A percentile compares a stretch with the other conserved stretches of the same genome.
These are phyloP conservation scores for Plectosphaerella cucumerina DNA, from an alignment of 2,329 filamentous ascomycete genomes.

Conservation along the genomic window DNA sequence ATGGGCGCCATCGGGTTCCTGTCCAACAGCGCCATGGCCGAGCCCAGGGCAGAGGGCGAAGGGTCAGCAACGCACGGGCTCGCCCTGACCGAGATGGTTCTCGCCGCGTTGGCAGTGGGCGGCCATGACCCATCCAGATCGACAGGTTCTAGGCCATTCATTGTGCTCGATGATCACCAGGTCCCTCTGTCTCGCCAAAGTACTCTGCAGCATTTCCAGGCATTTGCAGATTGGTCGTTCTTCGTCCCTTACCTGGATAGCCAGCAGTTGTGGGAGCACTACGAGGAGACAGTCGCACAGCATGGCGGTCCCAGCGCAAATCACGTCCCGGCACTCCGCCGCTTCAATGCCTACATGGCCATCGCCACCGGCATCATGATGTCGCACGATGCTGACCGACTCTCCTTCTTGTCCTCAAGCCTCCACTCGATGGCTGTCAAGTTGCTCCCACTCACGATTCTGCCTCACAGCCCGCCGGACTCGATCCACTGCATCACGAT, in stretches of 20 bases:
- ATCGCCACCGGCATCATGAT: constrained; percentile 7
- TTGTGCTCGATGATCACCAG: neutral
- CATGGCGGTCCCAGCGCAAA: neutral
- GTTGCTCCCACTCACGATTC: constrained; percentile 1
- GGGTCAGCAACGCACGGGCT: constrained; percentile 2
- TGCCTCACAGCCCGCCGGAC: neutral
- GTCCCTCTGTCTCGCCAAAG: neutral
- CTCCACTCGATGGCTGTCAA: constrained; percentile 1
- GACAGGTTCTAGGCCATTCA: neutral
- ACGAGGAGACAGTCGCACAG: neutral
- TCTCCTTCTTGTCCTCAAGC: constrained; percentile 4
- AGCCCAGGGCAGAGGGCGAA: neutral
- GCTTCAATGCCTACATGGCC: constrained; percentile 6
- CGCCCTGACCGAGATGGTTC: constrained; percentile 3
- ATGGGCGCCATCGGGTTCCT: constrained; percentile 10
- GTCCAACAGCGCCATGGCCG: constrained; percentile 9
- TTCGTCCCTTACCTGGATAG: constrained; percentile 4
- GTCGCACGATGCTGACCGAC: neutral
- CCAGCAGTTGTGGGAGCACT: constrained; percentile 1
- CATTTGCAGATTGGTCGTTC: neutral
- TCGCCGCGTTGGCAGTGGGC: constrained; percentile 4
- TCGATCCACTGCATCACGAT: constrained; percentile 6
- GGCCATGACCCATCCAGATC: constrained; percentile 5
- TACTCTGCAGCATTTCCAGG: neutral
- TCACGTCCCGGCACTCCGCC: neutral